Evolutionary conservation across 1,139 yeast genomes (phyloP).

Genomic region (Candida mesenterica): DNA sequence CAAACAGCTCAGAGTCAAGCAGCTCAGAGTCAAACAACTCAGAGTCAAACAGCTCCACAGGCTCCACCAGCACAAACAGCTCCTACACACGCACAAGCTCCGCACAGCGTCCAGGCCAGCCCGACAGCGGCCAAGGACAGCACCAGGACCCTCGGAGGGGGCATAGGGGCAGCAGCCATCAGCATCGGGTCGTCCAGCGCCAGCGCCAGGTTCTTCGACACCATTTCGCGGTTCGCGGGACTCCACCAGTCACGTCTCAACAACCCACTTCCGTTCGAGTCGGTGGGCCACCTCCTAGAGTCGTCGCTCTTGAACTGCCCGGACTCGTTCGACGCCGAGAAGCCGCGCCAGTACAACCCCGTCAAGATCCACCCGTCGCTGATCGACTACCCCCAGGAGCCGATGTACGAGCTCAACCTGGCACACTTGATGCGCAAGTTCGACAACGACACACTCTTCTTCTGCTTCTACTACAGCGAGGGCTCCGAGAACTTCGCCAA

Average conservation of each 20-base stretch:
- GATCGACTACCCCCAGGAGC: constrained; percentile 89
- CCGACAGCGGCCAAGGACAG: constrained; percentile 15
- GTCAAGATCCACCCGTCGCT: constrained; percentile 85
- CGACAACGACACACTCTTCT: constrained; percentile 86
- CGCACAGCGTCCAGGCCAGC: constrained; percentile 10
- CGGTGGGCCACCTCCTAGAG: constrained; percentile 62
- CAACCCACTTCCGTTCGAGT: constrained; percentile 55
- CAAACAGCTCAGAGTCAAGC: no score
- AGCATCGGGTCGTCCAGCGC: constrained; percentile 4
- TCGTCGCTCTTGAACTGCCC: constrained; percentile 85
- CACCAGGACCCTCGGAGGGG: constrained; percentile 27
- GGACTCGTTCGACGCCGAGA: constrained; percentile 87
- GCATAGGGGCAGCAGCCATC: constrained; percentile 2
- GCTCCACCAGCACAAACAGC: constrained; percentile 6
- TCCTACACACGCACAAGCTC: constrained; percentile 4
- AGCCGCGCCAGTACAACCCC: constrained; percentile 81
- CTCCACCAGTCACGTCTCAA: constrained; percentile 35
- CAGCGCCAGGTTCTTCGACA: constrained; percentile 24
- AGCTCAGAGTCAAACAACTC: no score
- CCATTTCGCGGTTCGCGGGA: constrained; percentile 29
- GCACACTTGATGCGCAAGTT: constrained; percentile 62
- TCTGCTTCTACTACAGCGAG: constrained; percentile 79
- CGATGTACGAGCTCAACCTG: constrained; percentile 58
- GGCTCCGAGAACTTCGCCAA: constrained; percentile 47
- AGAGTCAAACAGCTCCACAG: constrained; percentile 1